Evolutionary conservation across 2,329 filamentous ascomycete genomes (phyloP), one percentile per base, ranked within the genome.

Genomic region (Zymoseptoria passerinii): DNA sequence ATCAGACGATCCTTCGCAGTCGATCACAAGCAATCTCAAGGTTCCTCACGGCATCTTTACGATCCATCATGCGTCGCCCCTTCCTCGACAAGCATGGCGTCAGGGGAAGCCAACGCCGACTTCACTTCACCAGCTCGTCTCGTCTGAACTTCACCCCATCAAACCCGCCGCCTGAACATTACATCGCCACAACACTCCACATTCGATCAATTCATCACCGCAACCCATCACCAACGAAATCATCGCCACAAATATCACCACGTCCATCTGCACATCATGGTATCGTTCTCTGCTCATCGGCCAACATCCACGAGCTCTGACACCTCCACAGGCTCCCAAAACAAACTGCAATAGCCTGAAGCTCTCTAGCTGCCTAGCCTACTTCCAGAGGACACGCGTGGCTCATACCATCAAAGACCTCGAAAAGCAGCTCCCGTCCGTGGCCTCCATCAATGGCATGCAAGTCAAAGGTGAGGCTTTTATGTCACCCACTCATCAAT

Each of bases 391-490:
- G 59, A 82, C 83, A 3, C 77, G 81, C 58, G 81, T 80, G 44
- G 84, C 83, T 18, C 83, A 86, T 72, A 84, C 79, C 55, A 76
- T 88, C 72, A 87, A 86, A 68, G 85, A 88, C 59, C 79, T 88
- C 8, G 85, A 88, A 71, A 87, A 87, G 70, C 74, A 75, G 7
- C 74, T 88, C 27, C 83, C 83, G 1, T 75, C 78, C 1, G 78
- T 86, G 51, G 83, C 82, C 5, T 82, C 81, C 8, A 84, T 88
- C 74, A 84, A 83, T 65, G 76, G 79, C 62, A 86, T 87, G 79
- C 82, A 85, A 68, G 66, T 70, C 53, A 72, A 72, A 61, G 70
- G 69, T 69, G 52, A n/a, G n/a, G n/a, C n/a, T n/a, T n/a, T n/a
- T n/a, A n/a, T n/a, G n/a, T n/a, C n/a, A n/a, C n/a, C n/a, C n/a